A percentile compares a stretch with the other conserved stretches of the same genome.
phyloP scores from a whole-genome alignment of 2,329 filamentous ascomycete genomes.

The Xylaria sp. region DNA sequence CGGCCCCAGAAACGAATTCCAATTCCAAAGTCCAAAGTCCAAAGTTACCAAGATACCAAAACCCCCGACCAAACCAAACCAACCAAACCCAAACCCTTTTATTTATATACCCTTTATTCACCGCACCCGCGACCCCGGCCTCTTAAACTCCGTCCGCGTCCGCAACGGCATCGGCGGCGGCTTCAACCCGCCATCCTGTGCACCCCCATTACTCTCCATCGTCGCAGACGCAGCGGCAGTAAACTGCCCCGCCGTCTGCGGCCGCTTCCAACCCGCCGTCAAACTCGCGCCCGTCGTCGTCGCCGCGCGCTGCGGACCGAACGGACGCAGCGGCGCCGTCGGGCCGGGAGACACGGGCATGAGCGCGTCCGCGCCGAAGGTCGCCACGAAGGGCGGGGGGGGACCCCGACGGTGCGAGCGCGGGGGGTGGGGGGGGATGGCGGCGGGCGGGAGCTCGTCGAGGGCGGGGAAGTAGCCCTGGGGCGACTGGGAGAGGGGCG shows the following conservation, averaged over 20 bases:
- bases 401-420: constrained; percentile 15
- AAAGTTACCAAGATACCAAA: too few relatives aligned
- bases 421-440: constrained; percentile 11
- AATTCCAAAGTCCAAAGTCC: too few relatives aligned
- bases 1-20: too few relatives aligned
- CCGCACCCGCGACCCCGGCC: too few relatives aligned
- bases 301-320: constrained; percentile 23
- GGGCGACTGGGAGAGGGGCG: constrained; percentile 11
- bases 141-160: neutral
- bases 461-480: constrained; percentile 7
- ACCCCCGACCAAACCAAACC: too few relatives aligned
- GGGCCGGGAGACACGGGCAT: constrained; percentile 8
- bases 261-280: constrained; percentile 9
- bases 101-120: too few relatives aligned
- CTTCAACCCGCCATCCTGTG: neutral
- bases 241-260: constrained; percentile 5
- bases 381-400: constrained; percentile 14
- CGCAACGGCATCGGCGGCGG: neutral
- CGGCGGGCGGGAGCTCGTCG: constrained; percentile 4
- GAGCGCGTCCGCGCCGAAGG: constrained; percentile 13
- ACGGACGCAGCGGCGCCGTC: constrained; percentile 25
- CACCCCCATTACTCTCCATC: neutral
- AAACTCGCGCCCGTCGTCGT: constrained; percentile 1
- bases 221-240: neutral
- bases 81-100: too few relatives aligned